Conservation (phyloP, 2,329 filamentous ascomycete species). For the Coniosporium tulheliwenetii region DNA sequence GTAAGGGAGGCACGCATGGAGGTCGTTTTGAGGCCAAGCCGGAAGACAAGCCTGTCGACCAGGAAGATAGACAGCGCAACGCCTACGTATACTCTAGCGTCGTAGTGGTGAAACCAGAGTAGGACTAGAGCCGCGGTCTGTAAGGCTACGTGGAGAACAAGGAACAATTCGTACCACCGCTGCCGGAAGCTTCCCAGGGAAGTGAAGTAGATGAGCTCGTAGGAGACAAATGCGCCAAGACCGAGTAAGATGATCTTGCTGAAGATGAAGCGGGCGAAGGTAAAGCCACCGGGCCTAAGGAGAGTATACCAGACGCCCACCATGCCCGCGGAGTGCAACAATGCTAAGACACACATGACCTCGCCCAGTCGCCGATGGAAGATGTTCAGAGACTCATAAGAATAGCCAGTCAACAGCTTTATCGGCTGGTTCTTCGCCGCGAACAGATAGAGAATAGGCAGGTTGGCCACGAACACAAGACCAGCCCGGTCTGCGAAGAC, state of each 20-base stretch:
- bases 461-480: conserved; percentile 34
- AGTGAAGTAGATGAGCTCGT: conserved; percentile 46
- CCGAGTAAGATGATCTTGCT: conserved; percentile 38
- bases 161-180: conserved; percentile 47
- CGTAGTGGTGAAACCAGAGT: conserved; percentile 43
- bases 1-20: conserved; percentile 33
- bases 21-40: conserved; percentile 35
- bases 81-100: conserved; percentile 36
- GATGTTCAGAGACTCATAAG: conserved; percentile 51
- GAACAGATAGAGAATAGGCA: conserved; percentile 44
- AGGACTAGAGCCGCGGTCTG: conserved; percentile 40
- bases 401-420: conserved; percentile 43
- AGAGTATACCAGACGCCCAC: conserved; percentile 37
- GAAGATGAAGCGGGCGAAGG: conserved; percentile 34
- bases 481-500: conserved; percentile 43
- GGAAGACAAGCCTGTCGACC: conserved; percentile 41
- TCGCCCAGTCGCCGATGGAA: conserved; percentile 50
- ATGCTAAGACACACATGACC: conserved; percentile 41
- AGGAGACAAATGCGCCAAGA: conserved; percentile 38
- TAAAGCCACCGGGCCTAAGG: conserved; percentile 33
- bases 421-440: conserved; percentile 53
- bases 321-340: conserved; percentile 41
- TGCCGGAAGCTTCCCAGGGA: conserved; percentile 44
- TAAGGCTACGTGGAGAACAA: conserved; percentile 41
- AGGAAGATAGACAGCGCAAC: conserved; percentile 40